A percentile compares a stretch with the other conserved stretches of the same genome.
These are phyloP conservation scores for Ilex paraguariensis DNA, from an alignment of 305 asterid species.

Conservation along the genomic window DNA sequence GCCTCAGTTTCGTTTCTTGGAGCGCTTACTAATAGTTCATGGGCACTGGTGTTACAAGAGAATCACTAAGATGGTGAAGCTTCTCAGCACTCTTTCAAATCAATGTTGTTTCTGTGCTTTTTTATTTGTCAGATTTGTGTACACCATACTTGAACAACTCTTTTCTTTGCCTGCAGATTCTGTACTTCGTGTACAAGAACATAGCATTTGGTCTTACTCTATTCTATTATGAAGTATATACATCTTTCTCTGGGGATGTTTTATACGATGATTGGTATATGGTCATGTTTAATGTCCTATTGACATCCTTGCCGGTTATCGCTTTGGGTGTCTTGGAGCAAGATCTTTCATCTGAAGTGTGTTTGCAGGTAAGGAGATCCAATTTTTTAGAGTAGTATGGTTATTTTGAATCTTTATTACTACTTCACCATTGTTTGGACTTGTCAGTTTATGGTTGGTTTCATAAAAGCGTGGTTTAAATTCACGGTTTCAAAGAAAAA, in stretches of 20 bases:
- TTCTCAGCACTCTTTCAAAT: too few relatives aligned
- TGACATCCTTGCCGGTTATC: slow-evolving; percentile 52
- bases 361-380: slow-evolving; percentile 45
- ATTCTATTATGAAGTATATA: slow-evolving; percentile 43
- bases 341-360: slow-evolving; percentile 73
- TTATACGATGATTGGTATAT: slow-evolving; percentile 54
- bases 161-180: slow-evolving; percentile 31
- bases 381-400: too few relatives aligned
- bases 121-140: too few relatives aligned
- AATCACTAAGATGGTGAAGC: slow-evolving; percentile 63
- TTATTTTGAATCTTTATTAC: neutral
- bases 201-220: slow-evolving; percentile 47
- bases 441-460: too few relatives aligned
- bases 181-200: slow-evolving; percentile 53
- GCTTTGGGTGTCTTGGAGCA: slow-evolving; percentile 64
- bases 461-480: neutral
- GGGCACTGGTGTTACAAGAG: slow-evolving; percentile 94
- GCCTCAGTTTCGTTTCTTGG: slow-evolving; percentile 78
- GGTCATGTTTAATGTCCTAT: slow-evolving; percentile 54
- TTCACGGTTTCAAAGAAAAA: neutral
- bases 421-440: too few relatives aligned
- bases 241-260: slow-evolving; percentile 47
- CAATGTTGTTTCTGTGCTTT: too few relatives aligned
- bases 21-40: slow-evolving; percentile 68
- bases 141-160: neutral